Conservation (phyloP, 164 flowering plant species). For the Piper longum region DNA sequence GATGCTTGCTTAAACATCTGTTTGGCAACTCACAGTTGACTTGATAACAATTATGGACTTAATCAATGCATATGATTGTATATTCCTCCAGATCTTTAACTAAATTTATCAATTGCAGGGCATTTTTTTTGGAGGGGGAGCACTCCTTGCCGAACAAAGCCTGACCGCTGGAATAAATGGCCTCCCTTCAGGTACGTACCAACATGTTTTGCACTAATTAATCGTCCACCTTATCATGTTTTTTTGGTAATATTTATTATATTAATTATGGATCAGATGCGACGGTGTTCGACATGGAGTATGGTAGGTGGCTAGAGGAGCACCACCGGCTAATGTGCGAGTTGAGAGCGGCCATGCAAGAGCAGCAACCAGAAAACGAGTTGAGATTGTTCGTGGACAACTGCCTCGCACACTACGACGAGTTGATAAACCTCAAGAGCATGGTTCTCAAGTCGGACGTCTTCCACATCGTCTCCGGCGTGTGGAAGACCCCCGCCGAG, state of each 20-base stretch:
- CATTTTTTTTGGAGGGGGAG: slow-evolving; percentile 57
- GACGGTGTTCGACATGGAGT: slow-evolving; percentile 81
- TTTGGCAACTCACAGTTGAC: background rate
- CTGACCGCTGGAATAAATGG: slow-evolving; percentile 31
- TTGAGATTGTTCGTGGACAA: slow-evolving; percentile 66
- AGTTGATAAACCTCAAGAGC: slow-evolving; percentile 55
- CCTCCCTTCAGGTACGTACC: slow-evolving; percentile 44
- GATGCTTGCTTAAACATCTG: background rate
- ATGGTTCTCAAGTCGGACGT: slow-evolving; percentile 68
- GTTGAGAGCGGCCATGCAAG: slow-evolving; percentile 80
- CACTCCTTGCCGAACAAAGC: slow-evolving; percentile 54
- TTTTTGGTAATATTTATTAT: too few relatives aligned
- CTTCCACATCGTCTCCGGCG: slow-evolving; percentile 84
- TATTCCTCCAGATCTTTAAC: too few relatives aligned
- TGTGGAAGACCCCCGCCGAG: slow-evolving; percentile 97
- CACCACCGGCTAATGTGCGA: slow-evolving; percentile 82
- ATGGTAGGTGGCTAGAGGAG: slow-evolving; percentile 87
- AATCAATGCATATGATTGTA: background rate
- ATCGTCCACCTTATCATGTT: too few relatives aligned
- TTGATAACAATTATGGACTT: too few relatives aligned
- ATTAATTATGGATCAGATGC: slow-evolving; percentile 31
- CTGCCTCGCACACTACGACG: slow-evolving; percentile 66
- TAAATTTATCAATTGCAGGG: slow-evolving; percentile 31
- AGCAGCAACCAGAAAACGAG: slow-evolving; percentile 78
- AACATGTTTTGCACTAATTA: background rate